Conservation (phyloP, 163 green algal genomes). For the Chloromonas sp. region DNA sequence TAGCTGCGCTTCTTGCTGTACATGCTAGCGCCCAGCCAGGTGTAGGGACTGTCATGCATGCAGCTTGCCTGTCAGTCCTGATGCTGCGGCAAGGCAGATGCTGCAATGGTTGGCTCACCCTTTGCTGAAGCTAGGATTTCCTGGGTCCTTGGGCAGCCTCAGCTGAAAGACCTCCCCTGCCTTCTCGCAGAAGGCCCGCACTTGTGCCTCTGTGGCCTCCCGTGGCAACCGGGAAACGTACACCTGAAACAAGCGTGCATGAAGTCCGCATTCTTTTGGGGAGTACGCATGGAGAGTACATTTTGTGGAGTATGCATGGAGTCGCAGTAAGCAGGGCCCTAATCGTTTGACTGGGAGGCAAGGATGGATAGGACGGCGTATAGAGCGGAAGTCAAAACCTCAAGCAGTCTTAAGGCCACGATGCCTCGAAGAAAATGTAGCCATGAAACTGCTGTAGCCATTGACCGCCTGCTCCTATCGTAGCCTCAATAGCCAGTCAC, state of each 20-base stretch:
- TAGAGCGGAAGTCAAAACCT: no score
- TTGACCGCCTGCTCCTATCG: no score
- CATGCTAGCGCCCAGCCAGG: background rate
- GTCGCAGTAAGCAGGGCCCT: background rate
- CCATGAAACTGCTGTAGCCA: no score
- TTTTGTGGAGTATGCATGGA: background rate
- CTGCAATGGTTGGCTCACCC: conserved; percentile 25
- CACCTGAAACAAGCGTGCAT: conserved; percentile 24
- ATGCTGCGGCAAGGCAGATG: background rate
- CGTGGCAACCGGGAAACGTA: conserved; percentile 48
- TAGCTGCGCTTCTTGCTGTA: background rate
- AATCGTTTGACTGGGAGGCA: background rate
- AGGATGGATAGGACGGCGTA: background rate
- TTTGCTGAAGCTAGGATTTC: conserved; percentile 41
- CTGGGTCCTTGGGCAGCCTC: conserved; percentile 53
- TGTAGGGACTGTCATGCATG: no score
- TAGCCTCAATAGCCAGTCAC: no score
- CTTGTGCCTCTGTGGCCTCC: conserved; percentile 42
- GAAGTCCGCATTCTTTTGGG: background rate
- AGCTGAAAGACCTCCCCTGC: conserved; percentile 49
- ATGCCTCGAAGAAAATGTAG: no score
- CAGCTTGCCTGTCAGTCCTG: no score
- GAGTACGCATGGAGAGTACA: background rate
- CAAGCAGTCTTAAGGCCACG: no score
- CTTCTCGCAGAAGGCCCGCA: conserved; percentile 40